Conservation (phyloP, 2,329 filamentous ascomycete species). For the Xylaria sp. region DNA sequence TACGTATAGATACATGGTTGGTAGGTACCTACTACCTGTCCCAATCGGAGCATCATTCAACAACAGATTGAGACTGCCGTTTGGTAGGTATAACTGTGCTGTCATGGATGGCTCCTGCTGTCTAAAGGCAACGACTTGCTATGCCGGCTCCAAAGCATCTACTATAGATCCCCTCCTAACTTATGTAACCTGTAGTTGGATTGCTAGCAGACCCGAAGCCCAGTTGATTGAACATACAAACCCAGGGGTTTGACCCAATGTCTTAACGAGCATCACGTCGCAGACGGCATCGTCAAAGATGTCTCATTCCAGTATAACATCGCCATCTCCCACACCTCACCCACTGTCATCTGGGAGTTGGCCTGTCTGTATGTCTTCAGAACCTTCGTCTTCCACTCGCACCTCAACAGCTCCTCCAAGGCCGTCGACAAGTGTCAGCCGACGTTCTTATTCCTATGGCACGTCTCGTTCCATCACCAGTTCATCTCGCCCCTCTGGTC, state of each 20-base stretch:
- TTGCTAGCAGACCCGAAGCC: neutral
- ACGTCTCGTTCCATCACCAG: constrained; percentile 45
- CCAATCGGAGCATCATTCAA: neutral
- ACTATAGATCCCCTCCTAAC: neutral
- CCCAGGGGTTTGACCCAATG: neutral
- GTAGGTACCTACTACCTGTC: neutral
- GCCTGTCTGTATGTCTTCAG: constrained; percentile 22
- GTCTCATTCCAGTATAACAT: constrained; percentile 8
- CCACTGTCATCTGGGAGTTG: neutral
- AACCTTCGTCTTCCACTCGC: constrained; percentile 36
- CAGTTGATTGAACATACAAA: neutral
- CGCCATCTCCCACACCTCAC: neutral
- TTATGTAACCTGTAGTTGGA: neutral
- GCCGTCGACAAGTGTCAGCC: constrained; percentile 41
- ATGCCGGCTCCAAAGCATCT: neutral
- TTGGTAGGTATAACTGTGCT: neutral
- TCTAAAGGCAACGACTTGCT: neutral
- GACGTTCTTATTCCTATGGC: constrained; percentile 43
- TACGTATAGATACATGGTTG: too few species aligned
- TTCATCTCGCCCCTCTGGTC: constrained; percentile 40
- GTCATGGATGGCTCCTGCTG: neutral
- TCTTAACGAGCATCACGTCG: neutral
- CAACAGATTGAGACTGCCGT: constrained; percentile 2
- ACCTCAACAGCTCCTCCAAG: constrained; percentile 32
- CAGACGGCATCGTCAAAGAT: neutral